Evolutionary conservation across 177 flowering plant species (phyloP).

Genomic region (Vitis hybrid): DNA sequence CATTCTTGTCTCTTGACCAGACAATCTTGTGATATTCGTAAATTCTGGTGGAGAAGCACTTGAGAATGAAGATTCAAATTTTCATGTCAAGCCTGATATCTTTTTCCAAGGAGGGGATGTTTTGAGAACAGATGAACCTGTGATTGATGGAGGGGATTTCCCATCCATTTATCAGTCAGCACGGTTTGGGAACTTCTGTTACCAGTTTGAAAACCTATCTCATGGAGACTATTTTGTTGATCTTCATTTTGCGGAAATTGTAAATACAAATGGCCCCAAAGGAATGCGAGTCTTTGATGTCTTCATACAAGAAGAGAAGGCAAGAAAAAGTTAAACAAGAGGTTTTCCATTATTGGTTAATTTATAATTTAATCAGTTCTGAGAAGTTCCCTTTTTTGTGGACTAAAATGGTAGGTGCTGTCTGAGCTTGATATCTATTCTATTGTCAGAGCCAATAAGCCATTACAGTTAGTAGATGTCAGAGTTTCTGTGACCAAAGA

Average conservation of each 20-base stretch:
- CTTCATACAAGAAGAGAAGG: slow-evolving; percentile 90
- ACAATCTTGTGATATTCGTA: slow-evolving; percentile 65
- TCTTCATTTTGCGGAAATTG: slow-evolving; percentile 88
- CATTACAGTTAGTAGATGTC: slow-evolving; percentile 66
- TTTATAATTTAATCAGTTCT: not conserved
- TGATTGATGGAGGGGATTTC: slow-evolving; percentile 62
- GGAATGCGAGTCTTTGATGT: slow-evolving; percentile 92
- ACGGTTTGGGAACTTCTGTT: slow-evolving; percentile 68
- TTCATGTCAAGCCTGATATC: slow-evolving; percentile 42
- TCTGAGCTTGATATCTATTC: slow-evolving; percentile 83
- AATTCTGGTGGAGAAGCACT: slow-evolving; percentile 70
- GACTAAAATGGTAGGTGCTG: slow-evolving; percentile 50
- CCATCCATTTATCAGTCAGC: slow-evolving; percentile 79
- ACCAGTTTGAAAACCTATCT: slow-evolving; percentile 49
- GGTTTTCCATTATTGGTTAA: not conserved
- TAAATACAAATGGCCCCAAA: slow-evolving; percentile 80
- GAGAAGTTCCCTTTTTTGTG: not conserved
- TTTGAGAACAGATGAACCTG: slow-evolving; percentile 59
- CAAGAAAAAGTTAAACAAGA: slow-evolving; percentile 18
- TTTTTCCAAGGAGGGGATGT: slow-evolving; percentile 72
- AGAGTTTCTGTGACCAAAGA: slow-evolving; percentile 59
- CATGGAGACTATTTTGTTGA: slow-evolving; percentile 81
- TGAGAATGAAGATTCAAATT: slow-evolving; percentile 28
- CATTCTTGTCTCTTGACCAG: slow-evolving; percentile 31
- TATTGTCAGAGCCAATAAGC: slow-evolving; percentile 85